These are phyloP conservation scores for Linnemannia elongata DNA, from an alignment of 192 early-diverging fungal genomes.

Conservation along the genomic window DNA sequence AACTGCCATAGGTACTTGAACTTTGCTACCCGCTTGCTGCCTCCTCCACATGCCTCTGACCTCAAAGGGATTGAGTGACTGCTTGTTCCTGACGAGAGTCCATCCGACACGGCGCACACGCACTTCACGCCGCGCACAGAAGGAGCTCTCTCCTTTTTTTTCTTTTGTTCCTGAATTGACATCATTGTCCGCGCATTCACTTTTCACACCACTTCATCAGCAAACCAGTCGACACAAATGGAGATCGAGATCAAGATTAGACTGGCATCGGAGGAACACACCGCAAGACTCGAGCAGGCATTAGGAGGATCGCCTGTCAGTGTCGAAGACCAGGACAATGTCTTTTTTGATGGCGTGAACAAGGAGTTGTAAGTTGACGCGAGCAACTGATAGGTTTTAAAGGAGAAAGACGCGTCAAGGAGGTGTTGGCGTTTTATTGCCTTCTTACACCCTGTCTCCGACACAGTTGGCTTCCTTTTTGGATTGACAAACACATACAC, in stretches of 20 bases:
- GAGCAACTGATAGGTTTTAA: neutral
- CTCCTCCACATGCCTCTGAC: no score
- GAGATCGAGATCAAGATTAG: constrained; percentile 58
- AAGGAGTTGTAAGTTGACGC: constrained; percentile 30
- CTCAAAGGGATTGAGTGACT: neutral
- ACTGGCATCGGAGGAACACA: constrained; percentile 33
- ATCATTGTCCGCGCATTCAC: neutral
- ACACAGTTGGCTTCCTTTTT: neutral
- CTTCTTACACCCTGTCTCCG: neutral
- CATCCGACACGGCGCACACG: neutral
- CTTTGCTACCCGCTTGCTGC: neutral
- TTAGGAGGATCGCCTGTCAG: constrained; percentile 13
- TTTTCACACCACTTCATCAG: neutral
- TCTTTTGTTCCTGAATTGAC: no score
- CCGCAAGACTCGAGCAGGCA: constrained; percentile 28
- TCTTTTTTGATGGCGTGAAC: constrained; percentile 48
- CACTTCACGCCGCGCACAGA: neutral
- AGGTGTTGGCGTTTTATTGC: neutral
- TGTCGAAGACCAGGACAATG: constrained; percentile 51
- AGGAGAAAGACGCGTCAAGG: neutral
- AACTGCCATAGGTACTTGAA: no score
- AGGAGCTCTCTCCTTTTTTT: neutral
- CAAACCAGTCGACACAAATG: constrained; percentile 17
- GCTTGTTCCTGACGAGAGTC: neutral
- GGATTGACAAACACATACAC: neutral